Base-by-base conservation (phyloP, 2,329 filamentous ascomycete genomes). In the Fusarium keratoplasticum region DNA sequence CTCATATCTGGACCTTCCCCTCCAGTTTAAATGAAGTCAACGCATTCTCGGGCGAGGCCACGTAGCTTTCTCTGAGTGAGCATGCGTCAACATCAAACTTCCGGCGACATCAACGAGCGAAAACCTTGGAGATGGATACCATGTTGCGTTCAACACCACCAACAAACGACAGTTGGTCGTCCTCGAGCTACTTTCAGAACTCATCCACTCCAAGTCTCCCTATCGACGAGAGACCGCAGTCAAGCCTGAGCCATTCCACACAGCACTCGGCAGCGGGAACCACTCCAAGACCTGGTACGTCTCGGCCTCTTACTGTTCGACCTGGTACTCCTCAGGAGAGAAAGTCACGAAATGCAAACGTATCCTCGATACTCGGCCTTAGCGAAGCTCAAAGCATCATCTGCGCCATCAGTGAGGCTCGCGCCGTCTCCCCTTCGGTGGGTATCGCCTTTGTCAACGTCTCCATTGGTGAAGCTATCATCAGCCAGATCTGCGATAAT, bases 401-500 rank as follows among this genome's bases (percentile, higher is more conserved):
- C n/a, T 98, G 96, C 82, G 95, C 96, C 5, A 84, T 98, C 58
- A 94, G 91, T 77, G 95, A 98, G 81, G 95, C 94, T 50, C 92
- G 95, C n/a, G 95, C 95, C 6, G 89, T 98, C 6, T 92, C 94
- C 25, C 95, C 95, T 0, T 93, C 92, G 0, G 92, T 98, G 2
- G 95, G 96, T 1, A 86, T 98, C 44, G 94, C 95, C 4, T 95
- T 98, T 79, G 87, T 98, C 79, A 97, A 98, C 78, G 87, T 97
- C 4, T 92, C 94, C 47, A 95, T 94, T 3, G 94, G 93, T 42
- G 95, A 98, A 82, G 94, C 91, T 18, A 90, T 95, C 31, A 87
- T 98, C 42, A 97, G 94, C 79, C 95, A 98, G 79, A 96, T 98
- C 73, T 95, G 93, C 79, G 96, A 98, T 81, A 97, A 92, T 66